Evolutionary conservation across 345 rosid genomes (phyloP).

Genomic region (Firmiana major): DNA sequence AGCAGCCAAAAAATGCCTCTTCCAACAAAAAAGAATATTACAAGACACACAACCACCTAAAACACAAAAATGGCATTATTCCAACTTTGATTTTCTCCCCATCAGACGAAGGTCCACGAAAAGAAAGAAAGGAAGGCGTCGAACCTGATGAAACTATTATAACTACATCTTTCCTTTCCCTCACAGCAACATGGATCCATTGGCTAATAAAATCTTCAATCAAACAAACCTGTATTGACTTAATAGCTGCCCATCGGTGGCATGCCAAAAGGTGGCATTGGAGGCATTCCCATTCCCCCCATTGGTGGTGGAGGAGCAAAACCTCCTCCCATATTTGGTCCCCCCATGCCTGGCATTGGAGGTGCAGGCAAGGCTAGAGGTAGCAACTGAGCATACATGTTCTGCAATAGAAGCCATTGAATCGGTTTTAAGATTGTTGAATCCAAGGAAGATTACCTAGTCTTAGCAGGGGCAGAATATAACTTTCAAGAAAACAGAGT

Average conservation of each 20-base stretch:
- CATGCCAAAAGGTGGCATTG: slow-evolving; percentile 73
- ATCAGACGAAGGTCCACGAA: slow-evolving; percentile 14
- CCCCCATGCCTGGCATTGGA: slow-evolving; percentile 45
- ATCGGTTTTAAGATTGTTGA: neutral
- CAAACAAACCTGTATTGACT: neutral
- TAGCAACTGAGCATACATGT: slow-evolving; percentile 69
- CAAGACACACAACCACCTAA: slow-evolving; percentile 30
- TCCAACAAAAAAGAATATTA: slow-evolving; percentile 30
- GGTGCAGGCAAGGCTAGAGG: slow-evolving; percentile 80
- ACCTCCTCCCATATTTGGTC: neutral
- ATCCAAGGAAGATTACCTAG: neutral
- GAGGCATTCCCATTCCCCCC: slow-evolving; percentile 72
- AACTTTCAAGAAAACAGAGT: neutral
- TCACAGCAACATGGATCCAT: slow-evolving; percentile 12
- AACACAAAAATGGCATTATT: slow-evolving; percentile 24
- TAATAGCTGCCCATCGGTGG: slow-evolving; percentile 63
- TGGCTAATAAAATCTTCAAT: slow-evolving; percentile 16
- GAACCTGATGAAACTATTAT: slow-evolving; percentile 14
- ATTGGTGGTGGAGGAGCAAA: slow-evolving; percentile 32
- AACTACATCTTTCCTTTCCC: slow-evolving; percentile 9
- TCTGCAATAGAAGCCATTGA: slow-evolving; percentile 30
- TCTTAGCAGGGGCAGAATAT: neutral
- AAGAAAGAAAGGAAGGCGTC: slow-evolving; percentile 13
- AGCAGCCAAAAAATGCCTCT: slow-evolving; percentile 31
- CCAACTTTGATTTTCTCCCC: slow-evolving; percentile 20